Conservation (phyloP, 1,139 yeast genomes). For the Candida sojae region DNA sequence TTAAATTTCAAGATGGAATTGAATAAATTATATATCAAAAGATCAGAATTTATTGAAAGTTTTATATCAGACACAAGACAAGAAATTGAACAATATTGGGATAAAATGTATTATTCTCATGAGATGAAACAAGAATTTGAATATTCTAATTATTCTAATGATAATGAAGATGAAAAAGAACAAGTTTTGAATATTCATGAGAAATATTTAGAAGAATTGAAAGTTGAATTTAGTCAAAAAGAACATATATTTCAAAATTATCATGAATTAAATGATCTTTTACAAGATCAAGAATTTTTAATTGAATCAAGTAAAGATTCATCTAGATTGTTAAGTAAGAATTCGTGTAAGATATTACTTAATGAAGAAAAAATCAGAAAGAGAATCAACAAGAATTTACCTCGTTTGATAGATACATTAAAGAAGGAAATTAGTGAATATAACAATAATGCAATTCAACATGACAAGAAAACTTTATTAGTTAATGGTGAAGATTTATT, state of each 20-base stretch:
- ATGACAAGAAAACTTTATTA: constrained; percentile 40
- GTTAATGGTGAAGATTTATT: constrained; percentile 51
- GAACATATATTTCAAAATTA: constrained; percentile 58
- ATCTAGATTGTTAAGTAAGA: constrained; percentile 71
- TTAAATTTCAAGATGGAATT: constrained; percentile 54
- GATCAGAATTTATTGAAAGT: constrained; percentile 64
- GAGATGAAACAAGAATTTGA: constrained; percentile 40
- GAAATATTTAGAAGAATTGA: constrained; percentile 53
- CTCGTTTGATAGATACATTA: constrained; percentile 57
- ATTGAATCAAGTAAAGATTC: constrained; percentile 78
- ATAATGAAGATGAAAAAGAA: constrained; percentile 53
- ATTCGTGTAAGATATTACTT: constrained; percentile 76
- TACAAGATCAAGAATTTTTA: constrained; percentile 62
- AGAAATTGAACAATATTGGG: constrained; percentile 65
- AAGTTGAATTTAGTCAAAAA: constrained; percentile 50
- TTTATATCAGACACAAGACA: constrained; percentile 64
- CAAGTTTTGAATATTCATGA: constrained; percentile 61
- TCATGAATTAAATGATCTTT: constrained; percentile 54
- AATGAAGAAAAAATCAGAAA: constrained; percentile 80
- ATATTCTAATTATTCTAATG: constrained; percentile 37
- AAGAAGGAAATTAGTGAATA: constrained; percentile 49
- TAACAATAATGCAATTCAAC: constrained; percentile 33
- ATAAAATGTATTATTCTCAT: constrained; percentile 55
- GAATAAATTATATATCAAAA: constrained; percentile 55
- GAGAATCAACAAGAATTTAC: constrained; percentile 64